A percentile compares a stretch with the other conserved stretches of the same genome.
Evolutionary conservation across 2,329 filamentous ascomycete species (phyloP).

Genomic region (Fusarium papillatum): DNA sequence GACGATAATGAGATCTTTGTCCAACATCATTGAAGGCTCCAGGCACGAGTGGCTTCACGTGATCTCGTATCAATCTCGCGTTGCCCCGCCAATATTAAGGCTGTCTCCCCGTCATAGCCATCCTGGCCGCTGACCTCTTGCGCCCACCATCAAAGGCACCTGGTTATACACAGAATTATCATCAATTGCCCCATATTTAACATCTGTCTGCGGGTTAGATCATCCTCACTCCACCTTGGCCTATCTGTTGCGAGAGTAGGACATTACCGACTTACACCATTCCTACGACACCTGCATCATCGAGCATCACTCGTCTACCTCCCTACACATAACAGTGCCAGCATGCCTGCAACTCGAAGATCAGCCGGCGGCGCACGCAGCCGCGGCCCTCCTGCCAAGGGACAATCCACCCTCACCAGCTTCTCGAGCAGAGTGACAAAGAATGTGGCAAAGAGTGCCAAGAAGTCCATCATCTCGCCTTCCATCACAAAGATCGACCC

Average conservation of each 20-base stretch:
- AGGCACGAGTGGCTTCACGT: conserved; percentile 55
- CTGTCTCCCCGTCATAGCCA: conserved; percentile 39
- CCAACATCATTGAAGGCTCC: background rate
- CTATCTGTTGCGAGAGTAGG: background rate
- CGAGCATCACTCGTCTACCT: conserved; percentile 6
- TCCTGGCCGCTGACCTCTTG: conserved; percentile 25
- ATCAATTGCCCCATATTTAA: conserved; percentile 6
- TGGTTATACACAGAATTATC: conserved; percentile 13
- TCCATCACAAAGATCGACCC: conserved; percentile 52
- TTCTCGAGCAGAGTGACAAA: conserved; percentile 72
- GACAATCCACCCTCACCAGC: conserved; percentile 67
- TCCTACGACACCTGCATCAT: conserved; percentile 1
- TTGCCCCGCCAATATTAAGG: conserved; percentile 66
- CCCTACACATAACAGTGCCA: conserved; percentile 25
- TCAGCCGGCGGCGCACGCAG: conserved; percentile 56
- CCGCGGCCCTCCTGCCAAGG: conserved; percentile 54
- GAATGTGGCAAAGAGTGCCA: conserved; percentile 60
- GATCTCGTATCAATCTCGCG: conserved; percentile 62
- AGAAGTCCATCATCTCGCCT: conserved; percentile 56
- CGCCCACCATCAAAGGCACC: conserved; percentile 9
- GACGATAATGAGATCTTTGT: background rate
- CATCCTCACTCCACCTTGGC: background rate
- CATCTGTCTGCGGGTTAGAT: background rate
- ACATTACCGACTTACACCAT: background rate
- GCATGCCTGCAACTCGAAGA: conserved; percentile 65